Evolutionary conservation across 306 rosid species (phyloP).

Genomic region (Senna siamea): DNA sequence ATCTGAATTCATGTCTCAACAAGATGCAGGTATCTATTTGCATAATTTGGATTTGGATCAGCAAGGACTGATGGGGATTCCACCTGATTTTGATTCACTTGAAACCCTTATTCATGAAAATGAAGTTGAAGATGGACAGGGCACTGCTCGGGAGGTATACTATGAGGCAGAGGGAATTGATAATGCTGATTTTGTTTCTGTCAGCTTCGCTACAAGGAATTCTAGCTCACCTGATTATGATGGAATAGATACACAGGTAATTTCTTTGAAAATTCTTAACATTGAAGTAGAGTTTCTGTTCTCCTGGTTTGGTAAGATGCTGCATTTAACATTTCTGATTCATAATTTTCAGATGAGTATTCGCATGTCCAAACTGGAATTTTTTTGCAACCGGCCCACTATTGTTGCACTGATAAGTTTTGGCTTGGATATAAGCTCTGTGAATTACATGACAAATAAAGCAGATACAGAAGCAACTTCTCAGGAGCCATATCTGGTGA

Average conservation of each 20-base stretch:
- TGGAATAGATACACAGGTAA: conserved; percentile 95
- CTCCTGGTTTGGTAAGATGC: conserved; percentile 21
- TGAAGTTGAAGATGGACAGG: conserved; percentile 54
- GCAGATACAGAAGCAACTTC: background rate
- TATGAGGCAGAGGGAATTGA: conserved; percentile 81
- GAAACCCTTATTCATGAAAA: conserved; percentile 62
- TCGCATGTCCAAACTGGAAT: conserved; percentile 31
- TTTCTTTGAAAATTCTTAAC: conserved; percentile 31
- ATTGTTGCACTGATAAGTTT: conserved; percentile 19
- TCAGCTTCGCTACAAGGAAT: conserved; percentile 13
- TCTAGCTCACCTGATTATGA: conserved; percentile 71
- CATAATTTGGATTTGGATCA: conserved; percentile 52
- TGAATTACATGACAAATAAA: no score
- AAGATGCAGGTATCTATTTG: conserved; percentile 58
- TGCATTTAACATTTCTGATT: conserved; percentile 37
- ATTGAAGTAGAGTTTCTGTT: conserved; percentile 33
- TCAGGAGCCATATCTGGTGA: conserved; percentile 53
- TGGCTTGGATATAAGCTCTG: conserved; percentile 21
- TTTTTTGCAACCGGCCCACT: conserved; percentile 26
- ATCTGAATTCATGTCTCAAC: conserved; percentile 73
- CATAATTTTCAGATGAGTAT: conserved; percentile 48
- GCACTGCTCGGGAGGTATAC: conserved; percentile 62
- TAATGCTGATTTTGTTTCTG: conserved; percentile 11
- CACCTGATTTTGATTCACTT: conserved; percentile 57
- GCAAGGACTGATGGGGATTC: conserved; percentile 44